These are phyloP conservation scores for Neurospora sp. DNA, from an alignment of 2,329 filamentous ascomycete genomes.

Conservation along the genomic window DNA sequence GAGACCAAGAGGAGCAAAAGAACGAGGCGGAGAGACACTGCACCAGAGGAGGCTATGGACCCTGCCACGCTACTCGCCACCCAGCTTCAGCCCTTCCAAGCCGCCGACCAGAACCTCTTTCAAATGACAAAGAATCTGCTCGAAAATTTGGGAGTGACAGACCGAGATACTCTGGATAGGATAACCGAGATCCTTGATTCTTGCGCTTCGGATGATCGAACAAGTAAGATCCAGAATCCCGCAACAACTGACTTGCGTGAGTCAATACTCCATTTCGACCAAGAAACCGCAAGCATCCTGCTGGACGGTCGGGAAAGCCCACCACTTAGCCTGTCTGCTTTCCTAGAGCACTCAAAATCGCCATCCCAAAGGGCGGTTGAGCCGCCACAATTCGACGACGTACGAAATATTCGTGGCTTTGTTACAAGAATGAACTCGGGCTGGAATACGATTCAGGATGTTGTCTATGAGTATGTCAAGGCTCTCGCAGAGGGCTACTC, in stretches of 20 bases:
- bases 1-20: constrained; percentile 57
- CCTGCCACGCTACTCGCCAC: constrained; percentile 41
- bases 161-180: constrained; percentile 34
- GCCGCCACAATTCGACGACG: constrained; percentile 41
- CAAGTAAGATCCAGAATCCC: constrained; percentile 35
- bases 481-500: constrained; percentile 41
- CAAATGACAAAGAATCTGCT: constrained; percentile 45
- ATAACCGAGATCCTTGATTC: constrained; percentile 43
- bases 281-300: constrained; percentile 43
- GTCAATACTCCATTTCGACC: constrained; percentile 39
- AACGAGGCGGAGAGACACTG: constrained; percentile 50
- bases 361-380: constrained; percentile 39
- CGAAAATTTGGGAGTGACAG: constrained; percentile 44
- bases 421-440: constrained; percentile 35
- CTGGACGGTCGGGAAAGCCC: constrained; percentile 43
- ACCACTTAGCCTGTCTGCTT: constrained; percentile 47
- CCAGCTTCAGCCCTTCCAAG: constrained; percentile 47
- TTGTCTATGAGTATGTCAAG: constrained; percentile 49
- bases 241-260: constrained; percentile 40
- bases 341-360: constrained; percentile 53
- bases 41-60: constrained; percentile 43
- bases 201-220: constrained; percentile 40
- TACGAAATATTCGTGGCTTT: constrained; percentile 42
- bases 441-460: constrained; percentile 47
- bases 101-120: constrained; percentile 46